Percentiles rank a stretch among this genome's conserved stretches.
phyloP scores from a whole-genome alignment of 1,284 basidiomycete species.

The Irpex sp. region DNA sequence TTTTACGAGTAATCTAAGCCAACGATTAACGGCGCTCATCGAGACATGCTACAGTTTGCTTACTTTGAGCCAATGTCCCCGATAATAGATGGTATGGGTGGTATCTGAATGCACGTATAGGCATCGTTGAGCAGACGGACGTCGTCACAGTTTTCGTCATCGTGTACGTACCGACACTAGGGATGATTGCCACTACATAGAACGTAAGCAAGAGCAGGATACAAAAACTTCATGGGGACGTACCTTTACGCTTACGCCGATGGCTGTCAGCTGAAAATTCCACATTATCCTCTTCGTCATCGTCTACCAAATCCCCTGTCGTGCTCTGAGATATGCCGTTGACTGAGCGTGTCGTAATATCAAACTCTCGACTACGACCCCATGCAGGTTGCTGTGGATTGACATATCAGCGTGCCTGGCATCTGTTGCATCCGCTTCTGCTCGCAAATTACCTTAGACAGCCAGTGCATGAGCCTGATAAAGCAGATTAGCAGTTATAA shows the following conservation, averaged over 20 bases:
- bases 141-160: conserved; percentile 15
- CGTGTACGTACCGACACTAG: conserved; percentile 25
- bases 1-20: conserved; percentile 71
- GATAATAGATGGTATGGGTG: conserved; percentile 82
- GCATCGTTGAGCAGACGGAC: conserved; percentile 17
- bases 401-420: background rate
- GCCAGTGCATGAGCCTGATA: conserved; percentile 79
- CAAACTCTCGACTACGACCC: conserved; percentile 81
- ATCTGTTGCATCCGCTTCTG: conserved; percentile 5
- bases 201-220: conserved; percentile 2
- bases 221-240: conserved; percentile 18
- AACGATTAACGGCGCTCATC: conserved; percentile 10
- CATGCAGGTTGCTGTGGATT: conserved; percentile 71
- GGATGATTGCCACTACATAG: conserved; percentile 26
- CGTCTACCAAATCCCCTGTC: conserved; percentile 72
- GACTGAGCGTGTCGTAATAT: conserved; percentile 75
- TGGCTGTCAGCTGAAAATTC: conserved; percentile 56
- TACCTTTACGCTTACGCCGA: conserved; percentile 67
- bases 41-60: conserved; percentile 17
- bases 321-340: conserved; percentile 61
- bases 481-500: conserved; percentile 9
- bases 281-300: conserved; percentile 61
- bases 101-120: conserved; percentile 48
- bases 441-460: conserved; percentile 58
- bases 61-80: conserved; percentile 81